Base-by-base conservation (phyloP, 2,329 filamentous ascomycete species). In the Arthrinium phaeospermum region DNA sequence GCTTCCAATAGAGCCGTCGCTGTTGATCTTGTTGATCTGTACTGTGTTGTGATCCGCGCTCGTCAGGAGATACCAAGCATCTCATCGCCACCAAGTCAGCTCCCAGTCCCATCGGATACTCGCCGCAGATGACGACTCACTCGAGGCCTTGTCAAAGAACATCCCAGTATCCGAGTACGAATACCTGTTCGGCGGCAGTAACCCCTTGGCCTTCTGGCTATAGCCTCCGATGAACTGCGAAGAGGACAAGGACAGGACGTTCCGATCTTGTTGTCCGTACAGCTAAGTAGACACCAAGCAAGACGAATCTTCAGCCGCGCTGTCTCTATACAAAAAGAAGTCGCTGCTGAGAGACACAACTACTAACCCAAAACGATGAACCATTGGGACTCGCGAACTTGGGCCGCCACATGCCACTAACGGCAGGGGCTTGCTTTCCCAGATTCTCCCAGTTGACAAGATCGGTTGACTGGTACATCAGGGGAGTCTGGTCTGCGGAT, bases 331-430 rank as follows among this genome's bases (percentile, higher is more conserved):
- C 57, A 30, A 19, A 19, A 16, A 3, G 10, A 71, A 53, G 44
- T 22, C 4, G 13, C 49, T 45, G 53, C 61, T 44, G 24, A 1
- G 24, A 7, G 8, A 22, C 24, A 16, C 37, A n/a, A 67, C 44
- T 68, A 53, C 72, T 72, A 76, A 82, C 81, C 80, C 80, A 84
- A 71, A 80, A 84, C 1, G 34, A 64, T 12, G 75, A 79, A 6
- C 80, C 81, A 70, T 84, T 83, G 10, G 83, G 83, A 75, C 82
- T 83, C 22, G 81, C 83, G 53, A 83, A 76, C 73, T 84, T 84
- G 0, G 82, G 83, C 57, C 82, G 74, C 83, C 83, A 84, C 76
- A 84, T 79, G 1, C 78, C 79, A n/a, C 80, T 75, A 5, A 83
- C 78, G 4, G 77, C 76, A 41, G 78, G 77, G 0, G 78, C 78